Percentiles rank a stretch among this genome's conserved stretches.
Conservation (phyloP, 129 eudicot species). For the Scalesia atractyloides region DNA sequence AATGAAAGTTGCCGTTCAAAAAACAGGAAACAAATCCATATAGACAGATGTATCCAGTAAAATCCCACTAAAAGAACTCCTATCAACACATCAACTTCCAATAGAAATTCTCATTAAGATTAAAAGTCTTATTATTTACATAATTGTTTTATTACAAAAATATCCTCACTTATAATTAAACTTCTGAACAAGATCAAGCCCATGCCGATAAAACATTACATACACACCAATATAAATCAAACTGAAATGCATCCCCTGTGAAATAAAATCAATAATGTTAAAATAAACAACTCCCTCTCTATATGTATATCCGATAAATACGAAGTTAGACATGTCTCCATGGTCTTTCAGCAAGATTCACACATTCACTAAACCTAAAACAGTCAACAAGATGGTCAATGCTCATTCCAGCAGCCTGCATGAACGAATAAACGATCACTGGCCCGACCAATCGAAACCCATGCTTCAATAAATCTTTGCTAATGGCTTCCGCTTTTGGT, state of each 20-base stretch:
- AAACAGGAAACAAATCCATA: too few relatives aligned
- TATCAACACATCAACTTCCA: not conserved
- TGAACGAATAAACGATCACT: slow-evolving; percentile 87
- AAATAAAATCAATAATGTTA: slow-evolving; percentile 34
- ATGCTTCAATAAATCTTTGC: slow-evolving; percentile 76
- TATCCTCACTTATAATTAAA: slow-evolving; percentile 21
- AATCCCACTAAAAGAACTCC: too few relatives aligned
- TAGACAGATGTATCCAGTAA: too few relatives aligned
- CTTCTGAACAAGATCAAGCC: slow-evolving; percentile 22
- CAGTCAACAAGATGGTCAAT: slow-evolving; percentile 97
- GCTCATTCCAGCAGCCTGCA: slow-evolving; percentile 97
- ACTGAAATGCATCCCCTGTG: slow-evolving; percentile 24
- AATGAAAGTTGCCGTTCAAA: too few relatives aligned
- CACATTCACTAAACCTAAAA: slow-evolving; percentile 79
- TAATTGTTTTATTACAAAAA: slow-evolving; percentile 3
- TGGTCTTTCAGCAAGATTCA: slow-evolving; percentile 93
- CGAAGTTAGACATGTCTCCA: slow-evolving; percentile 84
- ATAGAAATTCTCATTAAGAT: not conserved
- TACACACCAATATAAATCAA: slow-evolving; percentile 34
- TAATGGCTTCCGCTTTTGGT: slow-evolving; percentile 87
- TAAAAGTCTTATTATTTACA: slow-evolving; percentile 3
- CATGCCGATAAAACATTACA: slow-evolving; percentile 27
- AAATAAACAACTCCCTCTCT: slow-evolving; percentile 10
- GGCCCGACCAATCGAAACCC: slow-evolving; percentile 93
- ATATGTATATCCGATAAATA: slow-evolving; percentile 21